Conservation (phyloP, 257 asterid species). For the Jacaranda copaia region DNA sequence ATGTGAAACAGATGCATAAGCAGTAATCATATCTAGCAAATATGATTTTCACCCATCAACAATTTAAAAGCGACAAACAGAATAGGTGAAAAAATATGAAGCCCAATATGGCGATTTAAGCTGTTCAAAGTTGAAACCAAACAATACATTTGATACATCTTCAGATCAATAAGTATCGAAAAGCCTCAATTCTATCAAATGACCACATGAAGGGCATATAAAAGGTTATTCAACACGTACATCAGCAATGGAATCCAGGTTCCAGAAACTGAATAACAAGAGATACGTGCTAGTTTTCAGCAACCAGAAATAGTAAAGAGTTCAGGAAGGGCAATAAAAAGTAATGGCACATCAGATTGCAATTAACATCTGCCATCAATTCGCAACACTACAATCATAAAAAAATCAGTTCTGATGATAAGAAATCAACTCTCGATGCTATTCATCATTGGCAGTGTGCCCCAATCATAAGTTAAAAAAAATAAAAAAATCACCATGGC, state of each 20-base stretch:
- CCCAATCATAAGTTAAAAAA: background rate
- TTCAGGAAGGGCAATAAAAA: background rate
- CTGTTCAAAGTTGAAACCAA: background rate
- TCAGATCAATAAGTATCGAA: background rate
- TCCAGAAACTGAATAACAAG: slow-evolving; percentile 6
- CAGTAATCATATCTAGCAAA: background rate
- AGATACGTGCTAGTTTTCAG: background rate
- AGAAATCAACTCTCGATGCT: background rate
- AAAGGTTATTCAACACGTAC: slow-evolving; percentile 26
- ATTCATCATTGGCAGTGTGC: background rate
- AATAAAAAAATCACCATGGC: slow-evolving; percentile 56
- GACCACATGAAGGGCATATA: background rate
- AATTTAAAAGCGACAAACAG: slow-evolving; percentile 1
- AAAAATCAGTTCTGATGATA: background rate
- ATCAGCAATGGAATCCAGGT: slow-evolving; percentile 19
- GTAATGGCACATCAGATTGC: background rate
- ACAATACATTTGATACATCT: background rate
- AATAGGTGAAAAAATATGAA: background rate
- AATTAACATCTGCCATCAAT: background rate
- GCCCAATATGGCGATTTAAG: background rate
- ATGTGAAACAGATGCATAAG: background rate
- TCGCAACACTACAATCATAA: background rate
- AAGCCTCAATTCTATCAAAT: background rate
- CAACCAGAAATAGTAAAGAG: slow-evolving; percentile 9
- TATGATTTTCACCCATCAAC: background rate